Base-by-base conservation (phyloP, 2,329 filamentous ascomycete genomes). In the Pezicula neosporulosa region DNA sequence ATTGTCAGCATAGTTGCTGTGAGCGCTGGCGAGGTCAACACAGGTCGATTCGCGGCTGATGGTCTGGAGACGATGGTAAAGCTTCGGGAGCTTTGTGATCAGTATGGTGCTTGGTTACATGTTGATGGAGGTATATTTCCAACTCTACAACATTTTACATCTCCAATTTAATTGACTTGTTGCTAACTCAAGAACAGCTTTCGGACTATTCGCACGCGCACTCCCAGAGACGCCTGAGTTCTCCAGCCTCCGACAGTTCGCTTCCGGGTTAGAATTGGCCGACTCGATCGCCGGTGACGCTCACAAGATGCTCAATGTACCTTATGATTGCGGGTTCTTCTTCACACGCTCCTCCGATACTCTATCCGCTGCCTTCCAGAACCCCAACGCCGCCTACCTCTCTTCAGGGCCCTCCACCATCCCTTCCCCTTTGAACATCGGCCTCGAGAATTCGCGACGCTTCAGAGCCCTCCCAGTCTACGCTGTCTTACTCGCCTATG, bases 271-370 rank as follows among this genome's bases (percentile, higher is more conserved):
- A 12, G 86, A 96, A 55, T 74, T 96, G 2, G 90, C 89, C 3
- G 90, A 97, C 65, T 95, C 89, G 47, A 91, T 97, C 59, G 86
- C 90, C 0, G 85, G 88, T 2, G 92, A 97, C 63, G 88, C 81
- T 0, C 93, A 97, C 69, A 97, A 97, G 65, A 72, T 96, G n/a
- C 78, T 97, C 54, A 97, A 97, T 60, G 90, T 96, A 43, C 92
- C 93, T 0, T 97, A 97, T 62, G 93, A 97, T 68, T 92, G 87
- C 62, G 93, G 92, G 41, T 87, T 97, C 69, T 95, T 96, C 76
- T 81, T 96, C 60, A 90, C 85, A 47, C 82, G 83, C 16, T 81
- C 87, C 55, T 71, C 80, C 7, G 61, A 70, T 3, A 72, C 82
- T 12, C 78, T 86, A 1, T 74, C 77, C 28, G 70, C 78, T 4